Conservation (phyloP, 306 rosid species). For the Alnus glutinosa region DNA sequence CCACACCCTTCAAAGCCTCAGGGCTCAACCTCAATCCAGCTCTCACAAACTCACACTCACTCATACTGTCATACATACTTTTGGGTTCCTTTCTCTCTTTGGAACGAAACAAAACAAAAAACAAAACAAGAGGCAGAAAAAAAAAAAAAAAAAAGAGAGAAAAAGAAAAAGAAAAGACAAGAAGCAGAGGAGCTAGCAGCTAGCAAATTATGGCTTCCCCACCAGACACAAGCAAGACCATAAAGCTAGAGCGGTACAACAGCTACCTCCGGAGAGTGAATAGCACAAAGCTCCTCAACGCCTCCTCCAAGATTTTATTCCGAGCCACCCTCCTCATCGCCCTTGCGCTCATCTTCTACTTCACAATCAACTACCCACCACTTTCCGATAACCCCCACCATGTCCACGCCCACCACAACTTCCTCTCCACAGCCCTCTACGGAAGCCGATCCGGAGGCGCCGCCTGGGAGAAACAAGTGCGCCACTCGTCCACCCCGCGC, state of each 20-base stretch:
- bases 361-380: constrained; percentile 83
- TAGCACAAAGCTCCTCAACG: constrained; percentile 81
- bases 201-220: constrained; percentile 62
- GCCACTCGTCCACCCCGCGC: constrained; percentile 71
- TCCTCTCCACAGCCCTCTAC: constrained; percentile 70
- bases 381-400: constrained; percentile 24
- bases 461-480: constrained; percentile 80
- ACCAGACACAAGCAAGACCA: constrained; percentile 87
- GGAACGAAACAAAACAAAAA: too few relatives aligned
- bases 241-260: constrained; percentile 84
- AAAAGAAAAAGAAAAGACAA: too few relatives aligned
- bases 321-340: constrained; percentile 76
- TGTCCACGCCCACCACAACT: constrained; percentile 41
- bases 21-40: constrained; percentile 59
- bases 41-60: neutral
- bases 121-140: too few relatives aligned
- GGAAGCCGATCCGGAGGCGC: constrained; percentile 54
- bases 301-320: constrained; percentile 90
- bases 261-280: constrained; percentile 77
- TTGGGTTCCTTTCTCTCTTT: constrained; percentile 3
- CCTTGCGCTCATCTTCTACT: constrained; percentile 61
- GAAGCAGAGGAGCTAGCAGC: neutral
- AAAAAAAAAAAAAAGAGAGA: neutral
- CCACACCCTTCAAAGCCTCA: constrained; percentile 35
- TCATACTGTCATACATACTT: neutral